Evolutionary conservation across 805 yeast genomes (phyloP).

Genomic region (Hyphopichia homilentoma): DNA sequence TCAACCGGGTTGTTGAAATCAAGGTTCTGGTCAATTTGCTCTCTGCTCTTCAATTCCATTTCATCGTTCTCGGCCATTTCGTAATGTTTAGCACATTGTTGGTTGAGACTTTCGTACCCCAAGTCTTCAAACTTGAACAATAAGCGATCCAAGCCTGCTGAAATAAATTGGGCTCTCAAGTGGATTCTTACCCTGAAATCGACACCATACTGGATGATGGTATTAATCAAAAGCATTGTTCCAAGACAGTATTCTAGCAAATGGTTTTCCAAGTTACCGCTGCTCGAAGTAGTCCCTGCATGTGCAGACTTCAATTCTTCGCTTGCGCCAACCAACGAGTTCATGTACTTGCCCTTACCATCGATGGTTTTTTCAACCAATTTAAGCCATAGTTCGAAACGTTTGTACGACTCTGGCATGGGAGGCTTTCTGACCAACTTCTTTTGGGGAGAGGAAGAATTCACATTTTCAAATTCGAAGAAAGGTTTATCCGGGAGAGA

Average conservation of each 20-base stretch:
- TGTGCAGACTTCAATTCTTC: constrained; percentile 61
- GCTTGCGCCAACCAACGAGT: constrained; percentile 89
- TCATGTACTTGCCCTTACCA: constrained; percentile 81
- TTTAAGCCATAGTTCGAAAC: constrained; percentile 70
- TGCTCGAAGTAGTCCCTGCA: constrained; percentile 33
- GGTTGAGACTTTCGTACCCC: constrained; percentile 55
- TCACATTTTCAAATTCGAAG: constrained; percentile 31
- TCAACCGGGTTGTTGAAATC: constrained; percentile 73
- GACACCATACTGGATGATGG: constrained; percentile 49
- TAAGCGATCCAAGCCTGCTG: constrained; percentile 53
- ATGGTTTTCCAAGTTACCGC: constrained; percentile 54
- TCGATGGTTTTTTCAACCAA: constrained; percentile 65
- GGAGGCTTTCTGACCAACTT: constrained; percentile 35
- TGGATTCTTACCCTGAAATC: constrained; percentile 48
- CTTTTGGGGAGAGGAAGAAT: constrained; percentile 11
- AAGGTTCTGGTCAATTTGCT: constrained; percentile 37
- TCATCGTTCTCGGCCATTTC: constrained; percentile 55
- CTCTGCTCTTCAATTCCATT: constrained; percentile 36
- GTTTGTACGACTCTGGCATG: constrained; percentile 32
- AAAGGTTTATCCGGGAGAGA: constrained; percentile 35
- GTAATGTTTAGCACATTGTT: constrained; percentile 61
- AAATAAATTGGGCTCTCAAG: constrained; percentile 56
- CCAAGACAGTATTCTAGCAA: constrained; percentile 68
- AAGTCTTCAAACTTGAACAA: constrained; percentile 50
- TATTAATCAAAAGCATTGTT: constrained; percentile 66